Evolutionary conservation across 805 yeast genomes (phyloP).

Genomic region (Lachancea kluyveri): DNA sequence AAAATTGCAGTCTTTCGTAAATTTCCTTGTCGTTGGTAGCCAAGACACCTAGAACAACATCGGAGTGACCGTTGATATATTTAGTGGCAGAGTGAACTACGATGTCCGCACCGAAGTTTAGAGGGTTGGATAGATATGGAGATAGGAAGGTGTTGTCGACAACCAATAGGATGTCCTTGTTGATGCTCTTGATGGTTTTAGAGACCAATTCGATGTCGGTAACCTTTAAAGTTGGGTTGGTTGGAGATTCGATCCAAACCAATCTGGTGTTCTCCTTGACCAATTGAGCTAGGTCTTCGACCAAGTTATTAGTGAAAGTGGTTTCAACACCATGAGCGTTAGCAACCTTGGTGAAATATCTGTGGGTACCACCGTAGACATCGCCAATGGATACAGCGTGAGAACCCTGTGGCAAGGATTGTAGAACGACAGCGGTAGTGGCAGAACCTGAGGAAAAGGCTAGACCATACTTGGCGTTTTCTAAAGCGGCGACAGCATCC

Average conservation of each 20-base stretch:
- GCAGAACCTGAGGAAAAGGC: slow-evolving; percentile 88
- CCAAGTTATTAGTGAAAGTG: slow-evolving; percentile 60
- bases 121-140: slow-evolving; percentile 82
- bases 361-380: slow-evolving; percentile 88
- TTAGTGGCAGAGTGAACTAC: slow-evolving; percentile 88
- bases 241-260: slow-evolving; percentile 87
- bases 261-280: slow-evolving; percentile 59
- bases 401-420: slow-evolving; percentile 62
- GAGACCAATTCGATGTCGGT: slow-evolving; percentile 68
- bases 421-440: slow-evolving; percentile 70
- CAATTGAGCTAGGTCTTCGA: slow-evolving; percentile 48
- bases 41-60: slow-evolving; percentile 80
- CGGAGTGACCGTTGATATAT: slow-evolving; percentile 89
- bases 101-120: slow-evolving; percentile 76
- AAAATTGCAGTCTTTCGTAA: slow-evolving; percentile 60
- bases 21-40: slow-evolving; percentile 59
- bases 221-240: slow-evolving; percentile 78
- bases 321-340: slow-evolving; percentile 68
- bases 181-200: slow-evolving; percentile 44
- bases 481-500: slow-evolving; percentile 70
- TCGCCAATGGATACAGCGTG: slow-evolving; percentile 79
- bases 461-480: slow-evolving; percentile 65
- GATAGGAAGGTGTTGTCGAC: slow-evolving; percentile 88
- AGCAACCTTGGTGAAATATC: slow-evolving; percentile 85
- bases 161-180: slow-evolving; percentile 52